Percentiles rank a stretch among this genome's conserved stretches.
Evolutionary conservation across 2,329 filamentous ascomycete species (phyloP).

Genomic region (Exophiala lecanii-corni): DNA sequence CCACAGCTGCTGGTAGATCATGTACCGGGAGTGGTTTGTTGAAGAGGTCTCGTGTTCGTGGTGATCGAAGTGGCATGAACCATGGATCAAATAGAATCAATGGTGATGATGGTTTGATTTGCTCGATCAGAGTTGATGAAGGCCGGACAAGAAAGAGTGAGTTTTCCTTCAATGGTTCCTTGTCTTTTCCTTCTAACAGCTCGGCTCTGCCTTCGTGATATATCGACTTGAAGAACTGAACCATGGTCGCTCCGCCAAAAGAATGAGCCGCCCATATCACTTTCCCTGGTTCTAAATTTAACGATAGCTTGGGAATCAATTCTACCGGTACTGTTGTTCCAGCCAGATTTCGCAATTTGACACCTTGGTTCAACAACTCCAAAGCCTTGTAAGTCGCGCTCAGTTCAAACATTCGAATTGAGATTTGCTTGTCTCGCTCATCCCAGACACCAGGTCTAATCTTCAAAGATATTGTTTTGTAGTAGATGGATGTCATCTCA

Average conservation of each 20-base stretch:
- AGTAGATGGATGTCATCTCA: conserved; percentile 37
- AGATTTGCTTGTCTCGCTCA: conserved; percentile 64
- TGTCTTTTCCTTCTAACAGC: background rate
- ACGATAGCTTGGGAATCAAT: conserved; percentile 48
- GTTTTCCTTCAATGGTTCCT: conserved; percentile 3
- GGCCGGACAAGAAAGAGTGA: conserved; percentile 47
- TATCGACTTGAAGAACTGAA: conserved; percentile 73
- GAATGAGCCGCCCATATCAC: conserved; percentile 76
- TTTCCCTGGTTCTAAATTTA: conserved; percentile 67
- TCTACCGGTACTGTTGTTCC: background rate
- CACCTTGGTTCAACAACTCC: conserved; percentile 59
- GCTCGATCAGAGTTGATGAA: conserved; percentile 49
- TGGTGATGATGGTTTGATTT: conserved; percentile 64
- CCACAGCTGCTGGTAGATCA: conserved; percentile 36
- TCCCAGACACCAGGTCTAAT: conserved; percentile 61
- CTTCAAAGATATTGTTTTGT: conserved; percentile 51
- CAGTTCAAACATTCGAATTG: conserved; percentile 73
- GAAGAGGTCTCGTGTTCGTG: conserved; percentile 59
- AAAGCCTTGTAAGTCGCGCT: conserved; percentile 65
- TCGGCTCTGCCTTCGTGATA: conserved; percentile 47
- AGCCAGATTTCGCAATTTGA: conserved; percentile 37
- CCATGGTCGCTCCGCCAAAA: conserved; percentile 69
- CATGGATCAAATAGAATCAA: conserved; percentile 73
- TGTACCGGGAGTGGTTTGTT: conserved; percentile 67
- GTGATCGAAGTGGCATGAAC: conserved; percentile 66